Evolutionary conservation across 2,329 filamentous ascomycete genomes (phyloP).

Genomic region (Ploettnerulaceae sp.): DNA sequence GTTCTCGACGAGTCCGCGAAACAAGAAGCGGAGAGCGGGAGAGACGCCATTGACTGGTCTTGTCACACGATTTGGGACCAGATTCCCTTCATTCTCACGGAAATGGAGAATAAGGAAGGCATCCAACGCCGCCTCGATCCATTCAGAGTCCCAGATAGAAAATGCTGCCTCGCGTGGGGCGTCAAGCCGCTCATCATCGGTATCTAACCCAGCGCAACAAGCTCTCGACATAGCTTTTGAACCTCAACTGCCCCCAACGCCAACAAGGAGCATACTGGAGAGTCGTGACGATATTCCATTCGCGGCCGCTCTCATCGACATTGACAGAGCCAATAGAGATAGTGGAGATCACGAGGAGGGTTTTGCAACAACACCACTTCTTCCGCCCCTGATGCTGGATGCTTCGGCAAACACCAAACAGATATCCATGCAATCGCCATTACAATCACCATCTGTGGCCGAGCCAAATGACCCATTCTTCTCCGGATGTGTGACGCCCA

Average conservation of each 20-base stretch:
- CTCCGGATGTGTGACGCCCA: constrained; percentile 42
- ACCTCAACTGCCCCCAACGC: constrained; percentile 53
- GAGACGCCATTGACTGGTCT: constrained; percentile 59
- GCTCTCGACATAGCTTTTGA: constrained; percentile 43
- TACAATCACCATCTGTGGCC: constrained; percentile 78
- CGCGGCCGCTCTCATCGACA: constrained; percentile 46
- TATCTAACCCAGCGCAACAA: constrained; percentile 56
- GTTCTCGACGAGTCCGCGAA: constrained; percentile 41
- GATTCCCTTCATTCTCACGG: constrained; percentile 49
- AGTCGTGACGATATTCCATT: constrained; percentile 42
- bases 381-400: constrained; percentile 71
- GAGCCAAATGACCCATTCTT: constrained; percentile 39
- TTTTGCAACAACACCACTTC: constrained; percentile 74
- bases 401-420: constrained; percentile 41
- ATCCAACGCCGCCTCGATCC: constrained; percentile 28
- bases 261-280: constrained; percentile 59
- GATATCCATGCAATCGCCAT: constrained; percentile 66
- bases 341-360: constrained; percentile 51
- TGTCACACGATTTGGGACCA: constrained; percentile 60
- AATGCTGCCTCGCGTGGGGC: constrained; percentile 49
- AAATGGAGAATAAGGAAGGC: constrained; percentile 49
- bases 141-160: constrained; percentile 24
- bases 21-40: constrained; percentile 53
- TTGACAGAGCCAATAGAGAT: constrained; percentile 47
- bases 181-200: constrained; percentile 75